Percentiles rank a stretch among this genome's conserved stretches.
phyloP scores from a whole-genome alignment of 108 stramenopile species.

The Cyclostephanos invisitatus region DNA sequence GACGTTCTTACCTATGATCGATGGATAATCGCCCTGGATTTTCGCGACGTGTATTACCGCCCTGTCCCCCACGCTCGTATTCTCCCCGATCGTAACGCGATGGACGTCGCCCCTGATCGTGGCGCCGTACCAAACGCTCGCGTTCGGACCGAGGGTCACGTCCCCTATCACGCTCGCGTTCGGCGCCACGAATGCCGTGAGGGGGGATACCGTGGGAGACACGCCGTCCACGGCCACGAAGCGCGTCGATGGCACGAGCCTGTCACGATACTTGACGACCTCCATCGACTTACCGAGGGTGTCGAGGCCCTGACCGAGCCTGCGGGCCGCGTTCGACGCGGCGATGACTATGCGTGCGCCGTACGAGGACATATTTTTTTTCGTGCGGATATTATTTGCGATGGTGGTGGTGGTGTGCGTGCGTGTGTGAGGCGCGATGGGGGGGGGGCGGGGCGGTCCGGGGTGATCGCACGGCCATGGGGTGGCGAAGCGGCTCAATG shows the following conservation, averaged over 20 bases:
- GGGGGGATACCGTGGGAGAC: slow-evolving; percentile 63
- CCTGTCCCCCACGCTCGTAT: slow-evolving; percentile 86
- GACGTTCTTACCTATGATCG: slow-evolving; percentile 86
- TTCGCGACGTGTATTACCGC: slow-evolving; percentile 95
- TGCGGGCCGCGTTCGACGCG: slow-evolving; percentile 68
- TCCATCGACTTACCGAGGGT: slow-evolving; percentile 72
- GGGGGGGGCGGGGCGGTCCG: not conserved
- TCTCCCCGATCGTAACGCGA: slow-evolving; percentile 76
- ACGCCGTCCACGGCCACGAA: slow-evolving; percentile 86
- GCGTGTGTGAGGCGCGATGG: not conserved
- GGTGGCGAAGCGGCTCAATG: too few relatives aligned
- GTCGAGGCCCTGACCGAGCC: slow-evolving; percentile 69
- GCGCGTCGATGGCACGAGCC: slow-evolving; percentile 85
- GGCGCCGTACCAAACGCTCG: slow-evolving; percentile 89
- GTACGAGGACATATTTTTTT: slow-evolving; percentile 56
- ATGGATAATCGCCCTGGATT: slow-evolving; percentile 88
- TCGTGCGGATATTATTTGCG: not conserved
- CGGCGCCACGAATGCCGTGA: slow-evolving; percentile 78
- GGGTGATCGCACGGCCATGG: too few relatives aligned
- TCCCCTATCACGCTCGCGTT: slow-evolving; percentile 82
- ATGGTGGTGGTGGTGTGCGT: not conserved
- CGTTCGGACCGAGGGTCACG: slow-evolving; percentile 72
- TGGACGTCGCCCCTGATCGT: slow-evolving; percentile 88
- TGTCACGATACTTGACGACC: slow-evolving; percentile 80
- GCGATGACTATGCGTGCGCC: slow-evolving; percentile 64